A percentile compares a stretch with the other conserved stretches of the same genome.
phyloP scores from a whole-genome alignment of 805 yeast species.

The Wickerhamiella shivajii region DNA sequence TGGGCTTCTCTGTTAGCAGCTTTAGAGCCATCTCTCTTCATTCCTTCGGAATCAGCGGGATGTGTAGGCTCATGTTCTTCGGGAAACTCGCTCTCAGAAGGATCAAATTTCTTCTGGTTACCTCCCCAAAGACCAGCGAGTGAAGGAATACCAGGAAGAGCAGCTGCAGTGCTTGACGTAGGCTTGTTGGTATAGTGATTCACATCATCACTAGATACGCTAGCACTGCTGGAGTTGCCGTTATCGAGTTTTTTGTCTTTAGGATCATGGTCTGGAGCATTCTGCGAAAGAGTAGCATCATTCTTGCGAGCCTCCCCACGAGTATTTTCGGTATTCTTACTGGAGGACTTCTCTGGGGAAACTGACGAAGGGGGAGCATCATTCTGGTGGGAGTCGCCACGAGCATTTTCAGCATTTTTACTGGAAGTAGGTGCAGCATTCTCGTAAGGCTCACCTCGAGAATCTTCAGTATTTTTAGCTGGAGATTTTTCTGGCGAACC shows the following conservation, averaged over 20 bases:
- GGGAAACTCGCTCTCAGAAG: slow-evolving; percentile 6
- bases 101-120: slow-evolving; percentile 6
- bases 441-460: too few species aligned
- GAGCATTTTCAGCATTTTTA: too few species aligned
- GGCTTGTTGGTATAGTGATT: not conserved
- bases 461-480: too few species aligned
- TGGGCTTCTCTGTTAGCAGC: too few species aligned
- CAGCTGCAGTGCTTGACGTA: slow-evolving; percentile 9
- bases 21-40: too few species aligned
- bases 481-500: too few species aligned
- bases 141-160: slow-evolving; percentile 10
- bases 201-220: not conserved
- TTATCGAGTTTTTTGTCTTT: not conserved
- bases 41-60: too few species aligned
- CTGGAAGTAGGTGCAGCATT: too few species aligned
- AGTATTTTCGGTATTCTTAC: slow-evolving; percentile 2
- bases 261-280: not conserved
- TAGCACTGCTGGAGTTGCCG: not conserved
- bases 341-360: too few species aligned
- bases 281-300: not conserved
- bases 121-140: slow-evolving; percentile 2
- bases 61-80: too few species aligned
- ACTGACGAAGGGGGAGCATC: too few species aligned
- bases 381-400: too few species aligned
- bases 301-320: not conserved